Evolutionary conservation across 2,329 filamentous ascomycete genomes (phyloP).

Genomic region (Drechmeria coniospora): DNA sequence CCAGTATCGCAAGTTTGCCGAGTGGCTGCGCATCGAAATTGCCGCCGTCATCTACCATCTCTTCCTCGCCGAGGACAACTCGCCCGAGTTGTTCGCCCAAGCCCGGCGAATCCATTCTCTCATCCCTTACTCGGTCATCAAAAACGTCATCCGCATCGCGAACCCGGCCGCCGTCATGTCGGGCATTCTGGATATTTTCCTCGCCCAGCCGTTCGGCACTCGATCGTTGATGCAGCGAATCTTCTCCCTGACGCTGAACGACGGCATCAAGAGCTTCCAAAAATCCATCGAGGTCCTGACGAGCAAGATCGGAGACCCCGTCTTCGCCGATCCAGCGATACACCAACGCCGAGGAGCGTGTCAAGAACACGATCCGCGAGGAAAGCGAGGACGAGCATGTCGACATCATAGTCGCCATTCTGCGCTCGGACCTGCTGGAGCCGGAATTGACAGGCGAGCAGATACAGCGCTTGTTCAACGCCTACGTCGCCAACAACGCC

Average conservation of each 20-base stretch:
- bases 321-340: slow-evolving; percentile 67
- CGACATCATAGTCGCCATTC: slow-evolving; percentile 72
- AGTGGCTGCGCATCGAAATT: slow-evolving; percentile 95
- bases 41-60: slow-evolving; percentile 94
- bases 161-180: slow-evolving; percentile 97
- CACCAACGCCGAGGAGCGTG: slow-evolving; percentile 54
- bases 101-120: slow-evolving; percentile 87
- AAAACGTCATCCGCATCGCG: slow-evolving; percentile 91
- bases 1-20: slow-evolving; percentile 95
- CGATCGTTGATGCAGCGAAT: slow-evolving; percentile 87
- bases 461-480: slow-evolving; percentile 76
- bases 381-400: slow-evolving; percentile 61
- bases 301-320: slow-evolving; percentile 63
- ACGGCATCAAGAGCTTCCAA: slow-evolving; percentile 78
- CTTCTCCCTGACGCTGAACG: slow-evolving; percentile 78
- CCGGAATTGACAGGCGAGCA: slow-evolving; percentile 60
- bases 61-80: slow-evolving; percentile 96
- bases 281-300: slow-evolving; percentile 68
- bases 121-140: slow-evolving; percentile 82
- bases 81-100: slow-evolving; percentile 88
- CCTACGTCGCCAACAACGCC: slow-evolving; percentile 87
- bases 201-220: slow-evolving; percentile 85
- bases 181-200: slow-evolving; percentile 84
- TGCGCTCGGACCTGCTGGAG: slow-evolving; percentile 62
- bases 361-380: slow-evolving; percentile 58